Evolutionary conservation across 2,329 filamentous ascomycete species (phyloP).

Genomic region (Curvularia eragrostidis): DNA sequence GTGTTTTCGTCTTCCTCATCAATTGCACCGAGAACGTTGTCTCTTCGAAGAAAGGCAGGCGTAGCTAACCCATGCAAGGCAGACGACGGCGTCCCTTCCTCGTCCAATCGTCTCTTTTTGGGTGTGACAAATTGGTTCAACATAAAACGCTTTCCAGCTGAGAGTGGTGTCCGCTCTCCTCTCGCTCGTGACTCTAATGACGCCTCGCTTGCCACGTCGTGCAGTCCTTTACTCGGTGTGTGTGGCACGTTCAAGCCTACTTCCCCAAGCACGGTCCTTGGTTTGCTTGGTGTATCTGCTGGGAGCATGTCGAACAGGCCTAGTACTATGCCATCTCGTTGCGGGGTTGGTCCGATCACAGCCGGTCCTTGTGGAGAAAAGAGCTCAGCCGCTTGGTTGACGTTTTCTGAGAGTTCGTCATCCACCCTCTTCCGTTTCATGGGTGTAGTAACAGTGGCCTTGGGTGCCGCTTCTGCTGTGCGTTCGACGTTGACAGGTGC

Average conservation of each 20-base stretch:
- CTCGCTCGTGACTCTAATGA: conserved; percentile 39
- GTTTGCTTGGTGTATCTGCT: conserved; percentile 53
- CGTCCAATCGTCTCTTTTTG: conserved; percentile 55
- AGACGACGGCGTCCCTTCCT: conserved; percentile 47
- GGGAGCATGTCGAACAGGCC: conserved; percentile 77
- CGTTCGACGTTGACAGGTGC: conserved; percentile 27
- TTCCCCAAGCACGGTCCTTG: conserved; percentile 37
- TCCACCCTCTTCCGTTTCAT: conserved; percentile 44
- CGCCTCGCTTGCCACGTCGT: conserved; percentile 35
- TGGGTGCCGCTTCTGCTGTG: conserved; percentile 37
- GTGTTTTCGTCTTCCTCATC: conserved; percentile 59
- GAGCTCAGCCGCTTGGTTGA: conserved; percentile 21
- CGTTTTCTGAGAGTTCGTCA: conserved; percentile 21
- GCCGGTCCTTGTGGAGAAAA: conserved; percentile 43
- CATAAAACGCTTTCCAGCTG: conserved; percentile 65
- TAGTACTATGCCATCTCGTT: conserved; percentile 77
- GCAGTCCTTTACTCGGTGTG: conserved; percentile 49
- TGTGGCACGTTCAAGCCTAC: conserved; percentile 44
- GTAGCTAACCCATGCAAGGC: conserved; percentile 64
- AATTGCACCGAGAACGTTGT: conserved; percentile 59
- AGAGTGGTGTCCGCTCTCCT: conserved; percentile 57
- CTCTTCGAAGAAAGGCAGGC: conserved; percentile 71
- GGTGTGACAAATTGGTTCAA: conserved; percentile 70
- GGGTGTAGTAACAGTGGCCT: conserved; percentile 32
- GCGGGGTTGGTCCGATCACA: conserved; percentile 76